A percentile compares a stretch with the other conserved stretches of the same genome.
Evolutionary conservation across 192 early-diverging fungal genomes (phyloP).

Genomic region (Lobosporangium transversale): DNA sequence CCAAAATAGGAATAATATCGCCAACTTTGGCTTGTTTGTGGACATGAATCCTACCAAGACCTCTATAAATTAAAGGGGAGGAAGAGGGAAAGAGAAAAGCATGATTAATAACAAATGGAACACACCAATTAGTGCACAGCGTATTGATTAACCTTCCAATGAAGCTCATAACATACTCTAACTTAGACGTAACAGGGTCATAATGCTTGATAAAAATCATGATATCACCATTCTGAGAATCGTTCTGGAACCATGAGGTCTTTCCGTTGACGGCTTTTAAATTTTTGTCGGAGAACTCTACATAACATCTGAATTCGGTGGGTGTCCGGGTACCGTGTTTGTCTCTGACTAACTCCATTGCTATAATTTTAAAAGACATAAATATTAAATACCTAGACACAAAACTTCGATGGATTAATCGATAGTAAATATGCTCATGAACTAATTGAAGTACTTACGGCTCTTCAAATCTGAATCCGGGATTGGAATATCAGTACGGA

Average conservation of each 20-base stretch:
- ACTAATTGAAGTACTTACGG: too few relatives aligned
- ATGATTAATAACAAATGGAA: too few relatives aligned
- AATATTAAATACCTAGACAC: not conserved
- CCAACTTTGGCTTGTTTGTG: conserved; percentile 61
- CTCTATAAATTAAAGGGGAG: conserved; percentile 54
- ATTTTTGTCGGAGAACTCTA: conserved; percentile 46
- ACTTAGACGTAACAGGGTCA: conserved; percentile 65
- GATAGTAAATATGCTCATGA: too few relatives aligned
- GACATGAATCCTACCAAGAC: conserved; percentile 66
- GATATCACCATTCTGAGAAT: conserved; percentile 37
- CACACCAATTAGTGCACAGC: not conserved
- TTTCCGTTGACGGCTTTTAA: conserved; percentile 38
- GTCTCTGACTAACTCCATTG: conserved; percentile 49
- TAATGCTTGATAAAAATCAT: conserved; percentile 91
- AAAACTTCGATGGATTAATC: not conserved
- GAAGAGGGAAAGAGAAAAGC: conserved; percentile 4
- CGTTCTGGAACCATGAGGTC: conserved; percentile 23
- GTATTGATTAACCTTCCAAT: too few relatives aligned
- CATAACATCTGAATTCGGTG: conserved; percentile 43
- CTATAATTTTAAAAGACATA: conserved; percentile 22
- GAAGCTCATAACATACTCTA: conserved; percentile 71
- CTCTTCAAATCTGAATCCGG: conserved; percentile 51
- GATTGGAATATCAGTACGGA: conserved; percentile 82
- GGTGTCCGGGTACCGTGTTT: conserved; percentile 33
- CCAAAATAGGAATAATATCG: conserved; percentile 67